These are phyloP conservation scores for Aspergillus fumigatus DNA, from an alignment of 2,329 filamentous ascomycete species.

Conservation along the genomic window DNA sequence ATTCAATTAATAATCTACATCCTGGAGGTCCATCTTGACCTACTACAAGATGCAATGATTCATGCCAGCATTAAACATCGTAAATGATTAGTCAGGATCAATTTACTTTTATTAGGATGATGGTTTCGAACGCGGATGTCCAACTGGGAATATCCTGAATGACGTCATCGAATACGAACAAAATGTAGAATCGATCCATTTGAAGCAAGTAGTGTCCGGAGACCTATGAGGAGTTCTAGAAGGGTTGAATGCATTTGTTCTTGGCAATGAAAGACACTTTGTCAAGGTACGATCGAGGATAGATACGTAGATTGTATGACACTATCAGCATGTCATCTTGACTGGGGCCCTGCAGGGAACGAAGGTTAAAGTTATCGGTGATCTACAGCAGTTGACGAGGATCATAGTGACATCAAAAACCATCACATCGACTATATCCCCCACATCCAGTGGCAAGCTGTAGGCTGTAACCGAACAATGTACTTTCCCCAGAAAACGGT, in stretches of 20 bases:
- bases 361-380: not conserved
- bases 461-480: not conserved
- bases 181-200: not conserved
- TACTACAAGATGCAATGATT: too few relatives aligned
- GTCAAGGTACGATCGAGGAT: not conserved
- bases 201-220: not conserved
- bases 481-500: not conserved
- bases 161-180: not conserved
- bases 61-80: too few relatives aligned
- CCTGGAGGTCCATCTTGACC: not conserved
- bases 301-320: not conserved
- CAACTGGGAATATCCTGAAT: not conserved
- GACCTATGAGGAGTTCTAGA: not conserved
- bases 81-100: not conserved
- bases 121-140: too few relatives aligned
- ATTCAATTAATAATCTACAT: not conserved
- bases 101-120: not conserved
- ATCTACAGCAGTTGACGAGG: not conserved
- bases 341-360: not conserved
- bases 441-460: not conserved
- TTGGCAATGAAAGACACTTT: not conserved
- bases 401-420: not conserved
- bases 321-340: too few relatives aligned
- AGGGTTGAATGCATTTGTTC: not conserved
- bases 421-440: not conserved